phyloP scores from a whole-genome alignment of 768 basidiomycete genomes.

The Russula lepida region DNA sequence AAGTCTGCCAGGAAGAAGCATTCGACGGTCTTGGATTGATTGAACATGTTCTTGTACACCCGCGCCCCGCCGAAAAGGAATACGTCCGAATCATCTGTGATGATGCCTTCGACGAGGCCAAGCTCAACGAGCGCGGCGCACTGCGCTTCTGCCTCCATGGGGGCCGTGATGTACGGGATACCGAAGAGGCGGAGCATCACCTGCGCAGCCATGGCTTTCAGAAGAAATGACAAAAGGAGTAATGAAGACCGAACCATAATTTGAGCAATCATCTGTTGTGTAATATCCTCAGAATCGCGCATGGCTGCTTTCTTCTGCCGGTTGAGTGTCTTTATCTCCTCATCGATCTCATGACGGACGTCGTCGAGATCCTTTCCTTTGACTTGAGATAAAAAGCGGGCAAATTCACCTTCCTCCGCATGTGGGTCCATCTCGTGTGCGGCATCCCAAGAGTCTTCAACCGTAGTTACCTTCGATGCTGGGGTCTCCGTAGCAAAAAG shows the following conservation, averaged over 20 bases:
- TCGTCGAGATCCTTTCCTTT: conserved; percentile 77
- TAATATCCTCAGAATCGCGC: conserved; percentile 92
- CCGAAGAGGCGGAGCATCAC: conserved; percentile 89
- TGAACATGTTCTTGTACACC: conserved; percentile 99
- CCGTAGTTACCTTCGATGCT: conserved; percentile 24
- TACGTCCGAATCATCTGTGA: conserved; percentile 98
- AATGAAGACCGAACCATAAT: conserved; percentile 39
- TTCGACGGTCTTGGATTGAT: conserved; percentile 97
- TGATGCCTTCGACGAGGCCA: conserved; percentile 89
- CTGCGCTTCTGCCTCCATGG: conserved; percentile 99
- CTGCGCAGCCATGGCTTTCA: conserved; percentile 32
- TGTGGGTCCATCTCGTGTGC: conserved; percentile 78
- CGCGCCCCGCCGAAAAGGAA: conserved; percentile 93
- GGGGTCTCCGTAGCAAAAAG: conserved; percentile 3
- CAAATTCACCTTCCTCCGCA: conserved; percentile 83
- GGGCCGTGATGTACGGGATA: conserved; percentile 96
- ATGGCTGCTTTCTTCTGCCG: conserved; percentile 81
- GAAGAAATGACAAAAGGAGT: not conserved
- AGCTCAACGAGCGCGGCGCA: conserved; percentile 86
- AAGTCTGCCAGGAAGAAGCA: conserved; percentile 85
- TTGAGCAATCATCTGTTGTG: conserved; percentile 90
- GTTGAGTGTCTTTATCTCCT: conserved; percentile 76
- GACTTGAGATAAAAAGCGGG: conserved; percentile 85
- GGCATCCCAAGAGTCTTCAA: conserved; percentile 60
- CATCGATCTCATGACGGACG: conserved; percentile 83